Conservation (phyloP, 345 rosid genomes). For the Eucalyptus marginata region DNA sequence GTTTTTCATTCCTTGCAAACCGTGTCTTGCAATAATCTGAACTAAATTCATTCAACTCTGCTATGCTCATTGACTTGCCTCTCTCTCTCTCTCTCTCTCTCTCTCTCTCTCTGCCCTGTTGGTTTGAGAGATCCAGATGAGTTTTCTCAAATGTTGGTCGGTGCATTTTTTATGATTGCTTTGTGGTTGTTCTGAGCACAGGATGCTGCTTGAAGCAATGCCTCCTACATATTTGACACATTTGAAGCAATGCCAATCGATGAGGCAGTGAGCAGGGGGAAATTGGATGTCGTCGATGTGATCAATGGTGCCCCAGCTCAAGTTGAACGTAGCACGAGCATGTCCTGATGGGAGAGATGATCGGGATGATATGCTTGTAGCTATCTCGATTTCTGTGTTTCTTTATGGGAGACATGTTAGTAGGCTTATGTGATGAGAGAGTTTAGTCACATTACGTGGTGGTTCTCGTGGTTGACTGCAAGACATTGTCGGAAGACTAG, state of each 20-base stretch:
- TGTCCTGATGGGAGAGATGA: constrained; percentile 13
- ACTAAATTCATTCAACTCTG: not conserved
- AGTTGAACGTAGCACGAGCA: constrained; percentile 34
- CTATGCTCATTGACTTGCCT: not conserved
- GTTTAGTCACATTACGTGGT: not conserved
- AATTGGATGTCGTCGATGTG: constrained; percentile 53
- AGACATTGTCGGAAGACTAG: not conserved
- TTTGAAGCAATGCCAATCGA: too few relatives aligned
- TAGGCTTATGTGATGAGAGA: not conserved
- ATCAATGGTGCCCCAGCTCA: constrained; percentile 50
- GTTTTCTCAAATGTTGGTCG: not conserved
- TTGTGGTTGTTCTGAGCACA: not conserved
- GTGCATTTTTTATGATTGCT: not conserved
- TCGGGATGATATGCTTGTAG: not conserved
- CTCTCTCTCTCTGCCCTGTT: not conserved
- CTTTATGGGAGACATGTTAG: not conserved
- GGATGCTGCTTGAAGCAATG: too few relatives aligned
- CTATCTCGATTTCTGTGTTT: not conserved
- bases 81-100: not conserved
- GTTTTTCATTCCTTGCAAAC: not conserved
- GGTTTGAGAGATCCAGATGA: not conserved
- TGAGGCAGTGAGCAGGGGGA: constrained; percentile 18
- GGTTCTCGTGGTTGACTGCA: not conserved
- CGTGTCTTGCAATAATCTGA: not conserved
- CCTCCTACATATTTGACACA: too few relatives aligned